Base-by-base conservation (phyloP, 768 basidiomycete genomes). In the Rhodotorula taiwanensis region DNA sequence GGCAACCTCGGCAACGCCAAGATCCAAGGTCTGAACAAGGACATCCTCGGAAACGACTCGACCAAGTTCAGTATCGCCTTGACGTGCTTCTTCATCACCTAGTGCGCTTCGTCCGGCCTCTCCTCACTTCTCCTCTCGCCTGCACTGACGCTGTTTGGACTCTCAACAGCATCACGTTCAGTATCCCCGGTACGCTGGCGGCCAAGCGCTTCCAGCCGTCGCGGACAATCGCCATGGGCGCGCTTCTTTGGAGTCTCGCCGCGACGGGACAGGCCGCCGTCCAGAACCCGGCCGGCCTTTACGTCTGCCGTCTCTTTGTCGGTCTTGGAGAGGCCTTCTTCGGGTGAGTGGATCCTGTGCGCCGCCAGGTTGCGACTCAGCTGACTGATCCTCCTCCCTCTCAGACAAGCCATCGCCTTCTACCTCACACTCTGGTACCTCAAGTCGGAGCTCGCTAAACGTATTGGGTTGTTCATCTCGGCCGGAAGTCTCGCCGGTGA, bases 381-480 rank as follows among this genome's bases (percentile, higher is more conserved):
- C 20, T 20, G 41, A 20, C 20, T 20, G 41, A n/a, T n/a, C 34
- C 30, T 11, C 27, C 28, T 51, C 6, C 25, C 49, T 33, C 49
- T 4, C 20, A 39, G 16, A 39, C 36, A 39, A 39, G 36, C 36
- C 15, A 53, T 53, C 15, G 34, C 45, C 7, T 69, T 77, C 65
- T 54, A 64, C 39, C 48, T 48, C 20, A 30, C 48, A 36, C 31
- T 67, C 54, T 76, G 72, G 70, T 78, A 78, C 70, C 73, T 65
- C 27, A 75, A 75, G 58, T n/a, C 41, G 2, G 76, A 79, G 60
- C 58, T 77, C n/a, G 74, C 75, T 28, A 77, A 76, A 68, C 75
- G 78, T 3, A 65, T 78, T 60, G 76, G 75, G 33, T 56, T 77
- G 11, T 79, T 79, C 75, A 77, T 79, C 62, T 71, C 71, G 1